These are phyloP conservation scores for Acacia crassicarpa DNA, from an alignment of 306 rosid species.

Conservation along the genomic window DNA sequence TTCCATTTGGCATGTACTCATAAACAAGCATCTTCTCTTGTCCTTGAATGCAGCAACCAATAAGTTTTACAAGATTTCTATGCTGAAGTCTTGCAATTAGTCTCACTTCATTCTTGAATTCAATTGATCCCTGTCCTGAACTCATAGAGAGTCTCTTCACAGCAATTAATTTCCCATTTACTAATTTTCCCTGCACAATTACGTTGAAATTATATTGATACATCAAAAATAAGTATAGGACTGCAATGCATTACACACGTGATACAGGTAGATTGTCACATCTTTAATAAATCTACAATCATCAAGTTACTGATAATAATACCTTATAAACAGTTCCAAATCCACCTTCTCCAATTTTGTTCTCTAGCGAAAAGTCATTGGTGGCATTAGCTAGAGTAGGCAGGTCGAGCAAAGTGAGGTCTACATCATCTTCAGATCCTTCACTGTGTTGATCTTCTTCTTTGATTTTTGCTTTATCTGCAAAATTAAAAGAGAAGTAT, in stretches of 20 bases:
- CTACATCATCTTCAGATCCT: slow-evolving; percentile 32
- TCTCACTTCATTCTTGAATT: slow-evolving; percentile 11
- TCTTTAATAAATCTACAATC: neutral
- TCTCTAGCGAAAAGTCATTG: slow-evolving; percentile 7
- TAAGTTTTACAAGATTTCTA: slow-evolving; percentile 16
- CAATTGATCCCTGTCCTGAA: neutral
- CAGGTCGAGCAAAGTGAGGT: slow-evolving; percentile 38
- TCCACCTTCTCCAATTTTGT: slow-evolving; percentile 43
- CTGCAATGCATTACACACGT: neutral
- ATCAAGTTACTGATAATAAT: neutral
- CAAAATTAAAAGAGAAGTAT: neutral
- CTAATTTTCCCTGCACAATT: slow-evolving; percentile 34
- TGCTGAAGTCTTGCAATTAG: slow-evolving; percentile 17
- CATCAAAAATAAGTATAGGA: neutral
- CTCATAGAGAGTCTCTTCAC: slow-evolving; percentile 30
- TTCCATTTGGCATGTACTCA: slow-evolving; percentile 19
- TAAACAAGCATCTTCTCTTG: slow-evolving; percentile 1
- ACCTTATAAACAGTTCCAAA: slow-evolving; percentile 43
- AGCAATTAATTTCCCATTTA: slow-evolving; percentile 37
- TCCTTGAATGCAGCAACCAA: slow-evolving; percentile 3
- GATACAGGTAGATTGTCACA: neutral
- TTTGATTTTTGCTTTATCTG: neutral
- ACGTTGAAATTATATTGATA: neutral
- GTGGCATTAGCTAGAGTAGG: slow-evolving; percentile 20
- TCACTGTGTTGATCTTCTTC: slow-evolving; percentile 2